These are phyloP conservation scores for Crithidia sp. DNA, from an alignment of 208 protist genomes.

Conservation along the genomic window DNA sequence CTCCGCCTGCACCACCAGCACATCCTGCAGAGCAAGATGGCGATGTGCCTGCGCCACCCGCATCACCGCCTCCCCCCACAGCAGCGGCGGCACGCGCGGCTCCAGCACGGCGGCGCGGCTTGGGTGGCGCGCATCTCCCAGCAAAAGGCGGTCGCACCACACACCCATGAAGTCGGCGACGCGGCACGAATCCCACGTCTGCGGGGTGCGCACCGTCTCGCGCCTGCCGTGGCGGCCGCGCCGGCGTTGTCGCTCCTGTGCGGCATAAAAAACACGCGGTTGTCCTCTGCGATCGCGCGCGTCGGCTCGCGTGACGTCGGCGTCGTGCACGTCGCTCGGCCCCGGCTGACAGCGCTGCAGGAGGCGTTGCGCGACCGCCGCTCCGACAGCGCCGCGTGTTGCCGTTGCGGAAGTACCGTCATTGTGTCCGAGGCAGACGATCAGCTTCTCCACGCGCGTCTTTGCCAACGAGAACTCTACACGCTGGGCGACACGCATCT, in stretches of 20 bases:
- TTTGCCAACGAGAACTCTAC: conserved; percentile 40
- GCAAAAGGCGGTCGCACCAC: conserved; percentile 86
- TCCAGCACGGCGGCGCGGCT: conserved; percentile 68
- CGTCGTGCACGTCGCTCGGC: conserved; percentile 78
- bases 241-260: conserved; percentile 11
- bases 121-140: conserved; percentile 63
- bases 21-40: conserved; percentile 37
- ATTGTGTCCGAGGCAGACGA: conserved; percentile 65
- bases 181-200: conserved; percentile 77
- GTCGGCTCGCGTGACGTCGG: conserved; percentile 50
- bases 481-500: conserved; percentile 21
- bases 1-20: conserved; percentile 65
- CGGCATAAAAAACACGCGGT: conserved; percentile 43
- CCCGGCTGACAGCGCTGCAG: conserved; percentile 60
- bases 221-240: conserved; percentile 3
- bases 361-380: conserved; percentile 50
- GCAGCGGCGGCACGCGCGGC: conserved; percentile 48
- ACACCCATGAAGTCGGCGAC: conserved; percentile 73
- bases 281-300: conserved; percentile 65
- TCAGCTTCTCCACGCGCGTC: conserved; percentile 46
- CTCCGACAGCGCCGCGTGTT: conserved; percentile 47
- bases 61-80: conserved; percentile 54
- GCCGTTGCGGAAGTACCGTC: conserved; percentile 2
- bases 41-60: conserved; percentile 67
- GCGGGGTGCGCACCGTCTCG: conserved; percentile 44